A percentile compares a stretch with the other conserved stretches of the same genome.
phyloP scores from a whole-genome alignment of 306 rosid species.

The Cotoneaster glaucophyllus region DNA sequence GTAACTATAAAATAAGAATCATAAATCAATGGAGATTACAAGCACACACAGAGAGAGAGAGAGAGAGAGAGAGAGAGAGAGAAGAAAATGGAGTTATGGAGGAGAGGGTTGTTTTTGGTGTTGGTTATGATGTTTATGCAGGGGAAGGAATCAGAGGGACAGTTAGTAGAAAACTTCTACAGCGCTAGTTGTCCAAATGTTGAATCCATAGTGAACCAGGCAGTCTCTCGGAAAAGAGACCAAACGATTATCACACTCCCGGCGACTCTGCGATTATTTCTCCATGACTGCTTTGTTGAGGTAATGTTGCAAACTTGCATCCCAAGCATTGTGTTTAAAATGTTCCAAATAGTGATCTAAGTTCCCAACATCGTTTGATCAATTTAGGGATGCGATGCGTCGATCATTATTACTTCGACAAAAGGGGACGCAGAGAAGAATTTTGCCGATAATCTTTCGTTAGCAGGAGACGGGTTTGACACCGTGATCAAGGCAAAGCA shows the following conservation, averaged over 20 bases:
- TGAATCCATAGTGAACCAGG: conserved; percentile 52
- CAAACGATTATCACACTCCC: conserved; percentile 53
- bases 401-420: conserved; percentile 48
- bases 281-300: conserved; percentile 85
- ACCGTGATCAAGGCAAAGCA: conserved; percentile 67
- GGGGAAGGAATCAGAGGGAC: conserved; percentile 28
- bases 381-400: conserved; percentile 82
- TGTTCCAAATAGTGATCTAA: not conserved
- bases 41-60: too few species aligned
- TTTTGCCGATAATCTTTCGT: conserved; percentile 46
- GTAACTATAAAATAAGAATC: not conserved
- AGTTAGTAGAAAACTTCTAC: conserved; percentile 53
- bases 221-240: conserved; percentile 47
- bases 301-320: conserved; percentile 20
- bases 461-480: conserved; percentile 93
- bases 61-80: not conserved
- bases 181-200: conserved; percentile 54
- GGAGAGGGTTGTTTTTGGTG: conserved; percentile 13
- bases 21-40: not conserved
- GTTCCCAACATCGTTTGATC: not conserved
- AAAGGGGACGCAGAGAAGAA: conserved; percentile 83
- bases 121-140: conserved; percentile 11
- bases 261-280: conserved; percentile 70
- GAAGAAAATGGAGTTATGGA: conserved; percentile 23
- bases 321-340: not conserved